Evolutionary conservation across 1,284 basidiomycete species (phyloP).

Genomic region (Ceratobasidium sp.): DNA sequence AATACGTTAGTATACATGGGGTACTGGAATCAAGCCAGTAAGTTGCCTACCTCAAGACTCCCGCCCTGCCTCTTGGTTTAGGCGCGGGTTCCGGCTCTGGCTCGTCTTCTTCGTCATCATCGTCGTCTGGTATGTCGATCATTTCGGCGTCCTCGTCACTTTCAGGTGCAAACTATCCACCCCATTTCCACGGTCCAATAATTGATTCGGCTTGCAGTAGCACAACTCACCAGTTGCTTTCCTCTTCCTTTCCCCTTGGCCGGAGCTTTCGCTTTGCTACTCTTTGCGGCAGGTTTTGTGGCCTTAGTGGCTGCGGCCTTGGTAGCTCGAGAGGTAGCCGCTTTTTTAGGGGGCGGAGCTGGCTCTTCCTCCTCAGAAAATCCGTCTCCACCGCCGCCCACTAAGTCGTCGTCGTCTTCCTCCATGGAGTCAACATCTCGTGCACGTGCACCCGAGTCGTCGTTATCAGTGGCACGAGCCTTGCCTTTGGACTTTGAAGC

Average conservation of each 20-base stretch:
- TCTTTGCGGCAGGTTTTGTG: constrained; percentile 38
- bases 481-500: constrained; percentile 48
- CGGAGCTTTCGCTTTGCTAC: constrained; percentile 52
- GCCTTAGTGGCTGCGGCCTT: constrained; percentile 51
- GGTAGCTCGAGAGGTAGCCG: constrained; percentile 50
- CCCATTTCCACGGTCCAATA: neutral
- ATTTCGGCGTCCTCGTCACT: constrained; percentile 42
- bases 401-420: constrained; percentile 60
- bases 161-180: constrained; percentile 35
- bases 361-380: constrained; percentile 57
- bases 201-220: neutral
- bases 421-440: constrained; percentile 84
- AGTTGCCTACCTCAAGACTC: constrained; percentile 38
- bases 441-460: constrained; percentile 62
- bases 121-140: constrained; percentile 40
- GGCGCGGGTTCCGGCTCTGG: constrained; percentile 19
- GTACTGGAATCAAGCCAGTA: neutral
- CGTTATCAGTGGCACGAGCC: constrained; percentile 59
- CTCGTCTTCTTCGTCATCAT: constrained; percentile 41
- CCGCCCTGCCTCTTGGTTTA: constrained; percentile 40
- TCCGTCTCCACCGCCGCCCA: constrained; percentile 49
- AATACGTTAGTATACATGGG: neutral
- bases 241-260: constrained; percentile 42
- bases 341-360: constrained; percentile 44
- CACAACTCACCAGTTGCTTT: constrained; percentile 27